Evolutionary conservation across 768 basidiomycete genomes (phyloP).

Genomic region (Clavulina sp.): DNA sequence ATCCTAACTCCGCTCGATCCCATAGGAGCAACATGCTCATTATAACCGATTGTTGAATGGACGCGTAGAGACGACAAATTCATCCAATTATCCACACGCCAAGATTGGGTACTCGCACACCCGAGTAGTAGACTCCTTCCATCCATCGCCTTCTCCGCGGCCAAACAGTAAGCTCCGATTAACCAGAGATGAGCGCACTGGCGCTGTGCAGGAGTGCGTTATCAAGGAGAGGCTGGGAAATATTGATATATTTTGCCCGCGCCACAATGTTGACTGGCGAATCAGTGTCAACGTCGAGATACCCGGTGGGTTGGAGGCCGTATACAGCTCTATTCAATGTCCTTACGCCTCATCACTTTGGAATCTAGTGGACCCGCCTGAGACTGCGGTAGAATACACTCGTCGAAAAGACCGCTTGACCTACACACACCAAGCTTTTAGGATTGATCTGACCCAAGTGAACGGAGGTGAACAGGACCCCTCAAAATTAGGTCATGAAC

Average conservation of each 20-base stretch:
- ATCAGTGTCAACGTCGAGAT: constrained; percentile 86
- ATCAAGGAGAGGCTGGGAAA: constrained; percentile 73
- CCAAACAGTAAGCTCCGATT: constrained; percentile 50
- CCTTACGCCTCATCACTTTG: constrained; percentile 8
- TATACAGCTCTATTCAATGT: not conserved
- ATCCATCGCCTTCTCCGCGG: constrained; percentile 23
- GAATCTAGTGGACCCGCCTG: constrained; percentile 8
- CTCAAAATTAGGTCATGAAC: constrained; percentile 36
- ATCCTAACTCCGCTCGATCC: constrained; percentile 19
- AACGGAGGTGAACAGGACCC: constrained; percentile 25
- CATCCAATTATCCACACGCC: constrained; percentile 32
- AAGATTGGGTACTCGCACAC: constrained; percentile 59
- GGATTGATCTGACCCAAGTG: constrained; percentile 89
- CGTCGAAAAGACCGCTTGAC: constrained; percentile 81
- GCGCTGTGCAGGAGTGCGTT: constrained; percentile 46
- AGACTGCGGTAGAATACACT: constrained; percentile 30
- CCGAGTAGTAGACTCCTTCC: constrained; percentile 66
- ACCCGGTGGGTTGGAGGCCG: constrained; percentile 39
- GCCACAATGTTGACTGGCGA: constrained; percentile 74
- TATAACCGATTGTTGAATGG: constrained; percentile 79
- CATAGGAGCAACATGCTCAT: constrained; percentile 68
- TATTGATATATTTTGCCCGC: constrained; percentile 75
- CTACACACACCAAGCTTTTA: constrained; percentile 86
- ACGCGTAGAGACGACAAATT: constrained; percentile 40
- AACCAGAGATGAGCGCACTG: constrained; percentile 62